Evolutionary conservation across 2,329 filamentous ascomycete species (phyloP).

Genomic region (Ceratocystis destructans): DNA sequence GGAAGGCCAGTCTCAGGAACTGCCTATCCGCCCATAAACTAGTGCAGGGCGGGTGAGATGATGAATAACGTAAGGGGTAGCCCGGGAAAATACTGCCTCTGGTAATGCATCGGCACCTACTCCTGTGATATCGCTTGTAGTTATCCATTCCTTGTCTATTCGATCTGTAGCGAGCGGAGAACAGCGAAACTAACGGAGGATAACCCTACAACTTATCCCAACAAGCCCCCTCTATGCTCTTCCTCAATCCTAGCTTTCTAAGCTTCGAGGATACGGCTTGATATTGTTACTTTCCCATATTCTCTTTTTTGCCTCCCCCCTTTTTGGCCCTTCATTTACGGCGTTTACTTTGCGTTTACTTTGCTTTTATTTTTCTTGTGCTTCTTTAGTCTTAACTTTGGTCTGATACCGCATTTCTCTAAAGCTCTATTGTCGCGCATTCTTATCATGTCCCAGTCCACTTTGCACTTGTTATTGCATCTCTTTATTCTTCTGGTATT

Average conservation of each 20-base stretch:
- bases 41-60: neutral
- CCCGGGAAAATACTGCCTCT: neutral
- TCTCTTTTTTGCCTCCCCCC: neutral
- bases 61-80: neutral
- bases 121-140: neutral
- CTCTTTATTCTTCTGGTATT: neutral
- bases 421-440: conserved; percentile 1
- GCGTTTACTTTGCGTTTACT: conserved; percentile 13
- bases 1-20: neutral
- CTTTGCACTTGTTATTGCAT: conserved; percentile 5
- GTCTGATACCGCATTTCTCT: conserved; percentile 6
- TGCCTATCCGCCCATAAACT: conserved; percentile 9
- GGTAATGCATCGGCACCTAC: neutral
- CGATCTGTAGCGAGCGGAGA: neutral
- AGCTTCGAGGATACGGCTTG: neutral
- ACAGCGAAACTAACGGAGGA: neutral
- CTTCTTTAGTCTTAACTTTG: conserved; percentile 11
- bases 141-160: neutral
- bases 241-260: neutral
- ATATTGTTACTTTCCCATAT: neutral
- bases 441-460: conserved; percentile 2
- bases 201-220: neutral
- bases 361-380: conserved; percentile 10
- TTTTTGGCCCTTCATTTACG: neutral
- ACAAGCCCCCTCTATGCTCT: neutral